Conservation (phyloP, 768 basidiomycete species). For the Hericium erinaceus region DNA sequence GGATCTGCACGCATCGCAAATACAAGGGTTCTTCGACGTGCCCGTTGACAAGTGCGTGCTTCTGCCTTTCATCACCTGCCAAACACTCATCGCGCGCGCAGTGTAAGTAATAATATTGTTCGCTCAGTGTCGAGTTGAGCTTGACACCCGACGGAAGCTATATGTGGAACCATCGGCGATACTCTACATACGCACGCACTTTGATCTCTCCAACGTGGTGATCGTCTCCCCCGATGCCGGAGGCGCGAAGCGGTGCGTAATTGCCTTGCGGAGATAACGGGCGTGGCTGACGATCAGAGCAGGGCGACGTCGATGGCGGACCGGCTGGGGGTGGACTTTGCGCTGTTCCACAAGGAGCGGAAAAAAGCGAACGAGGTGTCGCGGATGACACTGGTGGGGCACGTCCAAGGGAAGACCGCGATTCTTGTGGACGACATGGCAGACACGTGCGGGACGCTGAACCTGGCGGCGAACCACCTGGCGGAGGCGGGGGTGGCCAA, state of each 20-base stretch:
- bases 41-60: slow-evolving; percentile 94
- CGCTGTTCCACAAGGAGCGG: slow-evolving; percentile 98
- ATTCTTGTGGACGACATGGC: slow-evolving; percentile 99
- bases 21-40: slow-evolving; percentile 99
- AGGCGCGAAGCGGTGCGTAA: slow-evolving; percentile 84
- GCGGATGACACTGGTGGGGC: slow-evolving; percentile 91
- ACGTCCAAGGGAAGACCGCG: slow-evolving; percentile 85
- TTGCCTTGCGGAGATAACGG: neutral
- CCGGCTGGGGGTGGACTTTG: slow-evolving; percentile 92
- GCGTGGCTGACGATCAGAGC: slow-evolving; percentile 6
- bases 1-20: slow-evolving; percentile 98
- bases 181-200: slow-evolving; percentile 88
- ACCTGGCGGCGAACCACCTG: slow-evolving; percentile 83
- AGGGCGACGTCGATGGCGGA: slow-evolving; percentile 98
- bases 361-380: slow-evolving; percentile 94
- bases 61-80: slow-evolving; percentile 6
- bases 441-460: slow-evolving; percentile 91
- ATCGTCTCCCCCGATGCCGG: slow-evolving; percentile 98
- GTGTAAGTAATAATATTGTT: slow-evolving; percentile 37
- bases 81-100: slow-evolving; percentile 14
- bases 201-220: slow-evolving; percentile 76
- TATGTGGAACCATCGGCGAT: slow-evolving; percentile 95
- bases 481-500: slow-evolving; percentile 79
- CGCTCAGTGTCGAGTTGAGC: slow-evolving; percentile 7
- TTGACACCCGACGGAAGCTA: slow-evolving; percentile 42